Percentiles rank a stretch among this genome's conserved stretches.
These are phyloP conservation scores for Penicillium digitatum DNA, from an alignment of 2,329 filamentous ascomycete species.

Conservation along the genomic window DNA sequence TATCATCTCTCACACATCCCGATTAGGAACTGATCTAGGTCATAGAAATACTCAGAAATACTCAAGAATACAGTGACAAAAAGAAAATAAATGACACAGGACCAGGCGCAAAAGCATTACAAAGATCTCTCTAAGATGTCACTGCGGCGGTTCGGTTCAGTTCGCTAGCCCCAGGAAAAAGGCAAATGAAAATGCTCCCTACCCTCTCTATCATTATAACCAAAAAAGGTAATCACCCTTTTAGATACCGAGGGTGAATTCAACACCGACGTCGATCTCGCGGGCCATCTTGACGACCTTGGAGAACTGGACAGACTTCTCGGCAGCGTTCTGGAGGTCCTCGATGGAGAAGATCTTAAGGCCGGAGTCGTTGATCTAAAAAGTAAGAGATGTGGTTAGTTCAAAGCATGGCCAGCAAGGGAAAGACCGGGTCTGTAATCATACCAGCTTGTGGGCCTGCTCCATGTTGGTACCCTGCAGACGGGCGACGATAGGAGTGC, in stretches of 20 bases:
- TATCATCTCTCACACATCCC: constrained; percentile 13
- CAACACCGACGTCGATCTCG: constrained; percentile 94
- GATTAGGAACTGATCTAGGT: constrained; percentile 27
- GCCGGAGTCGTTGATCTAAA: constrained; percentile 81
- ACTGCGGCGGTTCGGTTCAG: constrained; percentile 7
- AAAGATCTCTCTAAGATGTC: constrained; percentile 16
- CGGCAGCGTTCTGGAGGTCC: constrained; percentile 91
- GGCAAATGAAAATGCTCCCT: constrained; percentile 10
- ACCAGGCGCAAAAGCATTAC: constrained; percentile 16
- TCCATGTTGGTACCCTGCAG: constrained; percentile 99
- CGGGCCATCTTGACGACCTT: constrained; percentile 99
- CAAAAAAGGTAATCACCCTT: neutral
- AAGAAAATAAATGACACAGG: constrained; percentile 29
- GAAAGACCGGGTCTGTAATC: constrained; percentile 41
- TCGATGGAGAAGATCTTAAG: constrained; percentile 99
- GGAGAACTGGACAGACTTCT: constrained; percentile 97
- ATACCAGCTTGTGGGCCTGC: constrained; percentile 69
- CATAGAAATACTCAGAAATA: constrained; percentile 27
- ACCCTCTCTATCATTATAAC: constrained; percentile 8
- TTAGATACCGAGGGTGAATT: constrained; percentile 93
- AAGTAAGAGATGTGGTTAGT: constrained; percentile 30
- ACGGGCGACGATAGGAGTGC: constrained; percentile 93
- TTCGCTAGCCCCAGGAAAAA: constrained; percentile 8
- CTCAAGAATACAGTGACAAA: constrained; percentile 29
- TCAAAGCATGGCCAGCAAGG: neutral